Conservation (phyloP, 495 filamentous ascomycete genomes). For the Podospora bellae-mahoneyi region DNA sequence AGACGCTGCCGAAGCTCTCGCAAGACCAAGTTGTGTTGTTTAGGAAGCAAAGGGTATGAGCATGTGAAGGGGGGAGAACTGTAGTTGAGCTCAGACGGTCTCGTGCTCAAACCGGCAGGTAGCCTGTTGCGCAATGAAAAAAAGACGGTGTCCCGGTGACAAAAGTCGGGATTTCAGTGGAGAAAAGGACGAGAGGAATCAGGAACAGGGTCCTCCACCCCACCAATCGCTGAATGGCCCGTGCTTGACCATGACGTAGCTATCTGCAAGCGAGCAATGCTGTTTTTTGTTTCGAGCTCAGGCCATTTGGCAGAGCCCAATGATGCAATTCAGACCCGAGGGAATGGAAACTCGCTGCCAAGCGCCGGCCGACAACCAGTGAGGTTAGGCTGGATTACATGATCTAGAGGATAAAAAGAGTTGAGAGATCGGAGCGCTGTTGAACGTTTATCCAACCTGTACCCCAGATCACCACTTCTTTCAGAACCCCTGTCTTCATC, state of each 20-base stretch:
- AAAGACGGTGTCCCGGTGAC: not conserved
- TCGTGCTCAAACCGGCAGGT: no score
- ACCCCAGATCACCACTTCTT: not conserved
- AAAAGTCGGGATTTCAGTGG: slow-evolving; percentile 7
- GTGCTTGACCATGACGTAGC: slow-evolving; percentile 16
- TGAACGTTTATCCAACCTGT: not conserved
- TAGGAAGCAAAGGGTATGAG: not conserved
- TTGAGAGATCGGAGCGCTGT: not conserved
- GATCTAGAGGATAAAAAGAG: not conserved
- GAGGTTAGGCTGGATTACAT: not conserved
- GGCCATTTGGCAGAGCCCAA: not conserved
- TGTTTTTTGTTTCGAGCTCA: not conserved
- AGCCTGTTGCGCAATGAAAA: slow-evolving; percentile 3
- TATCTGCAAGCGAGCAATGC: not conserved
- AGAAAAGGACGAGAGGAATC: not conserved
- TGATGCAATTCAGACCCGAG: not conserved
- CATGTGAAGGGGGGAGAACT: not conserved
- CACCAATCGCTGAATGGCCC: not conserved
- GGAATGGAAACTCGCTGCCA: not conserved
- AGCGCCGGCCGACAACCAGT: not conserved
- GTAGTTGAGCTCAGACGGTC: no score
- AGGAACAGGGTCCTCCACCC: not conserved
- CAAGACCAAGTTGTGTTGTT: not conserved
- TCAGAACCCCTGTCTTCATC: not conserved
- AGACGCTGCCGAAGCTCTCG: not conserved